Base-by-base conservation (phyloP, 768 basidiomycete genomes). In the Collybia sordida region DNA sequence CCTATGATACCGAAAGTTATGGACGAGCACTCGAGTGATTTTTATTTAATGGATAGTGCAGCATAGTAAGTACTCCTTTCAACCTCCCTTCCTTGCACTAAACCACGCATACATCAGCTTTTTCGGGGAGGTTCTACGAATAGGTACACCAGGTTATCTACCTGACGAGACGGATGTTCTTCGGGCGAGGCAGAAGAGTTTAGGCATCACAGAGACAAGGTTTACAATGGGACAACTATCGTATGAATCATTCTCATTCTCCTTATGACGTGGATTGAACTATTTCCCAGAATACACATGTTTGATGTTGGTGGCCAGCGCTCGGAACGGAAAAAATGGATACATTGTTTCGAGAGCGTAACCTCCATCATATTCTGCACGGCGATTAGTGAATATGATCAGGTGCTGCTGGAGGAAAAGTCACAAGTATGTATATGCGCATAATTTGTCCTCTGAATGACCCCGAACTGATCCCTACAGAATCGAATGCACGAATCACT, bases 401-500 rank as follows among this genome's bases (percentile, higher is more conserved):
- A 86, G 65, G 82, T 83, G 22, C 65, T 86, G 40, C 69, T 85
- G 49, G 88, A 88, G 64, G 86, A 75, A 71, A 85, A 75, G 71
- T 81, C 71, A 53, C 83, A 84, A 73, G 83, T 82, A n/a, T 73
- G 66, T 41, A 25, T 6, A 9, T 15, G 70, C 58, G 80, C 83
- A 6, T 63, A 31, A 4, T 3, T 12, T 12, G 5, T 12, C 9
- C 14, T 11, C 3, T 31, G 31, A 31, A 31, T 14, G 14, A 31
- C 31, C 9, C 31, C 9, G 4, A 31, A 31, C 11, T 12, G 3
- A 31, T 31, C 31, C 9, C 4, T 12, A 11, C 40, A 90, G 86
- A 96, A 96, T 70, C 90, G 93, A 46, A 95, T 98, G 92, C 82
- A 85, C 55, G 95, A 97, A 68, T 89, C 91, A 0, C 71, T 97